A percentile compares a stretch with the other conserved stretches of the same genome.
Conservation (phyloP, 73 alveolate genomes). For the Loxodes magnus region DNA sequence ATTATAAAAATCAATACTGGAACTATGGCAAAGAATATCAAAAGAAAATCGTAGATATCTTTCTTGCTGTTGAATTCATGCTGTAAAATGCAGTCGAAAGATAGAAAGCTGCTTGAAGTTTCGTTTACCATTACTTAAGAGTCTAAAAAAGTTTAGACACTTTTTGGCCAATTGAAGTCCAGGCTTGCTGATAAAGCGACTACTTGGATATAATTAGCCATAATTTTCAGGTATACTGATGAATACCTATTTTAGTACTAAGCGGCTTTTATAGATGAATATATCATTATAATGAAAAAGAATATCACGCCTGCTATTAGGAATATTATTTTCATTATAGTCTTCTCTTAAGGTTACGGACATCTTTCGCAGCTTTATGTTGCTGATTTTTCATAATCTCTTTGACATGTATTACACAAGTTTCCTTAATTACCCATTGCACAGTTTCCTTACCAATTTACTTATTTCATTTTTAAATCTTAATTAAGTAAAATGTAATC, state of each 20-base stretch:
- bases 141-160: not conserved
- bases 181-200: slow-evolving; percentile 34
- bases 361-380: slow-evolving; percentile 31
- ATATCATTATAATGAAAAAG: slow-evolving; percentile 17
- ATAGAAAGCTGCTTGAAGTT: not conserved
- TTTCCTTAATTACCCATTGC: no score
- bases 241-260: slow-evolving; percentile 11
- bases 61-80: slow-evolving; percentile 13
- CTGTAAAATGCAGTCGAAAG: slow-evolving; percentile 34
- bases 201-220: slow-evolving; percentile 41
- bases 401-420: slow-evolving; percentile 44
- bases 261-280: slow-evolving; percentile 27
- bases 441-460: no score
- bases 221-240: slow-evolving; percentile 41
- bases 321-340: slow-evolving; percentile 18
- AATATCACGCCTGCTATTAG: slow-evolving; percentile 5
- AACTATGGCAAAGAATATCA: slow-evolving; percentile 19
- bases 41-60: slow-evolving; percentile 13
- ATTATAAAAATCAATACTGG: slow-evolving; percentile 20
- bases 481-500: no score
- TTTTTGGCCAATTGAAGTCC: slow-evolving; percentile 47
- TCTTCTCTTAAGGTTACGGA: slow-evolving; percentile 23
- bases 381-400: slow-evolving; percentile 38
- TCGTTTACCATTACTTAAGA: not conserved
- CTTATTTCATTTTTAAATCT: no score